Base-by-base conservation (phyloP, 1,284 basidiomycete species). In the Irpex rosettiformis region DNA sequence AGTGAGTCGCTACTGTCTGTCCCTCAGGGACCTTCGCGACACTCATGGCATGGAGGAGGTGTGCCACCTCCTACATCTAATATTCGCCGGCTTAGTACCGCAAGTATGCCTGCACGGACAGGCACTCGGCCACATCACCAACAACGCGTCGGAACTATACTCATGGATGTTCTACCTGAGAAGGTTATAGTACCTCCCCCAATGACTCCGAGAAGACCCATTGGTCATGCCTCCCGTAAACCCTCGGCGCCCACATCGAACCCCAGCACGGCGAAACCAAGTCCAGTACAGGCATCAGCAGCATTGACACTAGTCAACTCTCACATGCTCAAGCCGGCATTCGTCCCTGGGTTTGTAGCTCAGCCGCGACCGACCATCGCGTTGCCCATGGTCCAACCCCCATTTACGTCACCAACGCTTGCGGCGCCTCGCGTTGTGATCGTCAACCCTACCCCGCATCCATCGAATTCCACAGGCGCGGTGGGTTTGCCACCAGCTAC, bases 101-200 rank as follows among this genome's bases (percentile, higher is more conserved):
- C 67, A 21, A 72, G 69, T 60, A 69, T 65, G 52, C 69, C 69
- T 24, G 64, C 62, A 49, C 62, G 57, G 30, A 59, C 66, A 62
- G 72, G 69, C 40, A 64, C 68, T 55, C 73, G 71, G 61, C 68
- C 70, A 10, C 65, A 66, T 13, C 48, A 55, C 49, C 59, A 69
- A 40, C 64, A 71, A 28, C 68, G 73, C 30, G 73, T 79, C 52
- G 82, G 85, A 43, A 75, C 77, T 64, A 75, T 86, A 63, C 84
- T 88, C 54, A 76, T 77, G 67, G 82, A 85, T 64, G 80, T 86
- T 67, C 69, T 86, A 70, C 81, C 74, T 40, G 65, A 69, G 60
- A 72, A 72, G 62, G 56, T 74, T 48, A 66, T 66, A 56, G 59
- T 73, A 40, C 61, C 60, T 54, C 57, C 64, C 47, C 52, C 43